phyloP scores from a whole-genome alignment of 2,329 filamentous ascomycete genomes.

The Fusarium dlaminii region DNA sequence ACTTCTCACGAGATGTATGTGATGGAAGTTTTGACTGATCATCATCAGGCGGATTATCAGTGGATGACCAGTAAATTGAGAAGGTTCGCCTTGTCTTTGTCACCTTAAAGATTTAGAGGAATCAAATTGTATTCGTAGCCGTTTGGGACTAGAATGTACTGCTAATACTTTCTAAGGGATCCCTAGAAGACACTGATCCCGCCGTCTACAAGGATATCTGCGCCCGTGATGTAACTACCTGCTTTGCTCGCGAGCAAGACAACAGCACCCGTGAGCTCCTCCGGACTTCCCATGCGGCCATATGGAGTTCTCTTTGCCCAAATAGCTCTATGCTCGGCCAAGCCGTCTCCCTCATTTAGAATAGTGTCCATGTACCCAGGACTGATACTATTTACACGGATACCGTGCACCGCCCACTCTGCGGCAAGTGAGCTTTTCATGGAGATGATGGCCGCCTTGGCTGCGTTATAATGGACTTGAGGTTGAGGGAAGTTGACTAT shows the following conservation, averaged over 20 bases:
- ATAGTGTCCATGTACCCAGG: constrained; percentile 22
- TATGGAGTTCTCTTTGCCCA: constrained; percentile 7
- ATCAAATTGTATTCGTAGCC: neutral
- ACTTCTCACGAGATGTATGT: too few relatives aligned
- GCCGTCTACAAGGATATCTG: constrained; percentile 11
- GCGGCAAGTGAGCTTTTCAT: constrained; percentile 13
- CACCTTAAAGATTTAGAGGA: fast-evolving
- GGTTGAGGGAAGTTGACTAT: constrained; percentile 77
- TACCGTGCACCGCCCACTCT: constrained; percentile 11
- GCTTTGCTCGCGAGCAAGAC: constrained; percentile 14
- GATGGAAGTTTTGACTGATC: neutral
- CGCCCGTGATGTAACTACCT: constrained; percentile 16
- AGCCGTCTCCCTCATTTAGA: constrained; percentile 4
- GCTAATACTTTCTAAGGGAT: neutral
- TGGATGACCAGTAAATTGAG: neutral
- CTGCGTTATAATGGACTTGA: constrained; percentile 75
- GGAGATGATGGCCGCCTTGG: constrained; percentile 4
- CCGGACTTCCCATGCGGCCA: constrained; percentile 10
- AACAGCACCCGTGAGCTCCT: constrained; percentile 10
- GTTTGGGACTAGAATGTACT: neutral
- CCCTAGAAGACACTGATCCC: constrained; percentile 14
- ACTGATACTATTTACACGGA: constrained; percentile 15
- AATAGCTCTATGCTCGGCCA: constrained; percentile 11
- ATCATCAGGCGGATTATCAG: neutral
- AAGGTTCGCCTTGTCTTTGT: too few relatives aligned